Base-by-base conservation (phyloP, 2,329 filamentous ascomycete genomes). In the Albifimbria verrucaria region DNA sequence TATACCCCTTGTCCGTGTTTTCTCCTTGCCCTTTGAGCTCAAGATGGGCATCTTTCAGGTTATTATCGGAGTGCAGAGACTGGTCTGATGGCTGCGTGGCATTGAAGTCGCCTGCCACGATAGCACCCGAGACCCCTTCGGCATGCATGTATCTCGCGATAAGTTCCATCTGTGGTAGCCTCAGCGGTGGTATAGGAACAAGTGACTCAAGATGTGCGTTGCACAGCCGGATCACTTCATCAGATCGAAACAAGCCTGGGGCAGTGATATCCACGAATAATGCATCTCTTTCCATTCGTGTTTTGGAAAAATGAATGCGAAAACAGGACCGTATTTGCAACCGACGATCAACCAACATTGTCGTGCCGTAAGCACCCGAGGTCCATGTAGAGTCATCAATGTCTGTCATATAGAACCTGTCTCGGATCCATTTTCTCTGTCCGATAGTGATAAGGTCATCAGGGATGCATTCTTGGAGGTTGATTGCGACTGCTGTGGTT, bases 191-290 rank as follows among this genome's bases (percentile, higher is more conserved):
- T 4, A 75, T 63, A 1, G 74, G 65, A 0, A 72, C 68, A 17
- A 85, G 65, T 2, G 78, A 82, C 61, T 85, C 82, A 3, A 85
- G 76, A 59, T 85, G 82, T 0, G 76, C 77, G 60, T 82, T 82
- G 64, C 80, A 81, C 4, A 84, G 59, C 4, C 80, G 72, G 6
- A 83, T 56, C 0, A 64, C 65, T 48, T 59, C 64, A 28, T 51
- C 51, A 21, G 59, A 32, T 21, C 53, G 42, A 44, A 47, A 76
- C 51, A 10, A 5, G 15, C 24, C 17, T 0, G 55, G 52, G 26
- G 81, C 54, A 17, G 43, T 21, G 22, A 59, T 44, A 50, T 85
- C 81, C n/a, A 82, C 71, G 52, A 83, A 83, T 1, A 83, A 63
- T 3, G 69, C 80, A 59, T 85, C 81, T 6, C 81, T 71, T 44